These are phyloP conservation scores for Neopestalotiopsis sp. DNA, from an alignment of 2,329 filamentous ascomycete genomes.

Conservation along the genomic window DNA sequence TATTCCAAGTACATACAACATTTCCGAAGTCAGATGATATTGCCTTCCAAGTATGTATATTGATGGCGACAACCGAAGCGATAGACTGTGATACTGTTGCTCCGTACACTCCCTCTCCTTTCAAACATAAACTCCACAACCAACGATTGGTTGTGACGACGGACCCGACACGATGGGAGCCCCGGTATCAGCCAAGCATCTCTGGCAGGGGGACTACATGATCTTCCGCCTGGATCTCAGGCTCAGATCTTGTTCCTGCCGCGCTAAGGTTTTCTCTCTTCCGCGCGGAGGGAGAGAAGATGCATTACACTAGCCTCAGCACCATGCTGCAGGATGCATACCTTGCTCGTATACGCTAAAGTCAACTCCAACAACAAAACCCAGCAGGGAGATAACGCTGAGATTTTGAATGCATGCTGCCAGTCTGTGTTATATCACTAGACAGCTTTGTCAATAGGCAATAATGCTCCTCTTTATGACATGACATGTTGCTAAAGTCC, in stretches of 20 bases:
- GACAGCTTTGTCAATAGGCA: too few relatives aligned
- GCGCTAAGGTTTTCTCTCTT: not conserved
- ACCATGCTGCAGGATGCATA: not conserved
- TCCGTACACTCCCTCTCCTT: not conserved
- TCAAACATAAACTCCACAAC: not conserved
- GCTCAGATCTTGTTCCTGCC: not conserved
- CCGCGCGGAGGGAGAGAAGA: not conserved
- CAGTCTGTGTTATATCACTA: too few relatives aligned
- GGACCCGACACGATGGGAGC: not conserved
- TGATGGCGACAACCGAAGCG: not conserved
- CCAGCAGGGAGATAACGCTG: too few relatives aligned
- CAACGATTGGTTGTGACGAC: not conserved
- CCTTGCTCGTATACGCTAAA: not conserved
- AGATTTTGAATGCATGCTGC: too few relatives aligned
- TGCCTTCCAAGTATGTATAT: not conserved
- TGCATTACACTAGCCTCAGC: not conserved
- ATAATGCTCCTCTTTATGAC: too few relatives aligned
- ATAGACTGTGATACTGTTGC: not conserved
- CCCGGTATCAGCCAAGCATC: not conserved
- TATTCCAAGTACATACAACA: not conserved
- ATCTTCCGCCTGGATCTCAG: conserved; percentile 1
- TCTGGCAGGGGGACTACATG: not conserved
- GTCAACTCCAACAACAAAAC: too few relatives aligned
- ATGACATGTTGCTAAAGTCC: too few relatives aligned
- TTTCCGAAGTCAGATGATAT: too few relatives aligned